Conservation (phyloP, 768 basidiomycete species). For the Tylopilus sp. region DNA sequence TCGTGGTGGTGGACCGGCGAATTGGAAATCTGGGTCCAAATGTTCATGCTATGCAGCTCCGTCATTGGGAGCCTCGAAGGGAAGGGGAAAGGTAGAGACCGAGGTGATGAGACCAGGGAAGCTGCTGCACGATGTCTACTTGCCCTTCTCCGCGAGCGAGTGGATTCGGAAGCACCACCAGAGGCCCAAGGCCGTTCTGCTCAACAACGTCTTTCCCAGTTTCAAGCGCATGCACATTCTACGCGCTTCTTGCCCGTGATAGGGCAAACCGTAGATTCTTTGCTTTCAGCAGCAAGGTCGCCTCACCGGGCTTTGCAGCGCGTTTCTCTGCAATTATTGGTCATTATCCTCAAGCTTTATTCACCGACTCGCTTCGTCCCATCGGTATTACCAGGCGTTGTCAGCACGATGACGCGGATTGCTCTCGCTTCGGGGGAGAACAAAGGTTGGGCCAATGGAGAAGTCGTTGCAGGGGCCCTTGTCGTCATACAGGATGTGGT, state of each 20-base stretch:
- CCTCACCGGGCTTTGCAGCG: slow-evolving; percentile 59
- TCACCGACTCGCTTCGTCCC: slow-evolving; percentile 50
- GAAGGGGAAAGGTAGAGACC: slow-evolving; percentile 62
- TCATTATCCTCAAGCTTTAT: slow-evolving; percentile 47
- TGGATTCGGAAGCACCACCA: slow-evolving; percentile 38
- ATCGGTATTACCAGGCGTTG: slow-evolving; percentile 81
- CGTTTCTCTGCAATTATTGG: slow-evolving; percentile 56
- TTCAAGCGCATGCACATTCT: slow-evolving; percentile 39
- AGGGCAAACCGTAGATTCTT: slow-evolving; percentile 76
- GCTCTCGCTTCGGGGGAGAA: slow-evolving; percentile 50
- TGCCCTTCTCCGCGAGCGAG: slow-evolving; percentile 56
- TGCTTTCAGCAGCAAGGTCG: slow-evolving; percentile 60
- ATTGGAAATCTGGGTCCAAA: slow-evolving; percentile 72
- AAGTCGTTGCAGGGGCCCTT: slow-evolving; percentile 57
- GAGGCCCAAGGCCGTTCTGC: slow-evolving; percentile 15
- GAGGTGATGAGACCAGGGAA: slow-evolving; percentile 80
- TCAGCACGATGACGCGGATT: slow-evolving; percentile 73
- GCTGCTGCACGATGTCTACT: slow-evolving; percentile 69
- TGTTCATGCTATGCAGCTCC: slow-evolving; percentile 73
- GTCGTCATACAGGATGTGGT: slow-evolving; percentile 53
- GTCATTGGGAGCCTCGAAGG: slow-evolving; percentile 61
- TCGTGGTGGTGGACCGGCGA: slow-evolving; percentile 89
- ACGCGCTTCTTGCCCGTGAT: slow-evolving; percentile 67
- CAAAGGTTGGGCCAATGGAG: slow-evolving; percentile 73
- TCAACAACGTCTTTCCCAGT: slow-evolving; percentile 36